A percentile compares a stretch with the other conserved stretches of the same genome.
Evolutionary conservation across 1,139 yeast genomes (phyloP).

Genomic region (Lipomyces yarrowii): DNA sequence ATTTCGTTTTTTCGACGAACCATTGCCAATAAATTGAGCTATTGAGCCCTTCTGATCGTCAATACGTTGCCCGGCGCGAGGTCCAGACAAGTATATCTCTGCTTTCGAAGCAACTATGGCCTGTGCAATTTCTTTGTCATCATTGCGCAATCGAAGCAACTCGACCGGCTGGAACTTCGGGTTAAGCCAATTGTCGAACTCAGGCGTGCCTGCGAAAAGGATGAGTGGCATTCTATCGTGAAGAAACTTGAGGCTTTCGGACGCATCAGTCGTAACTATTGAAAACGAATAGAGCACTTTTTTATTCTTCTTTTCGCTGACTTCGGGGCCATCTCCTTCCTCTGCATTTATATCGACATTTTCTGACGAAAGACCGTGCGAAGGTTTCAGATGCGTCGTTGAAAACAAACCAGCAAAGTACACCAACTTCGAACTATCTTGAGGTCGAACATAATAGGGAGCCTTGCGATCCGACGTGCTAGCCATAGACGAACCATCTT

Average conservation of each 20-base stretch:
- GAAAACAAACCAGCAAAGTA: conserved; percentile 70
- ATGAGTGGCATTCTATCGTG: conserved; percentile 80
- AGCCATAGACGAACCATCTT: not conserved
- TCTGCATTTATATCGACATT: conserved; percentile 33
- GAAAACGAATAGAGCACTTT: conserved; percentile 58
- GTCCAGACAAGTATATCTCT: conserved; percentile 25
- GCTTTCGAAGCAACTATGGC: conserved; percentile 41
- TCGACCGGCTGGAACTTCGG: conserved; percentile 48
- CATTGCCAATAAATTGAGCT: not conserved
- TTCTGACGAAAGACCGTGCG: conserved; percentile 23
- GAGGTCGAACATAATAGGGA: conserved; percentile 68
- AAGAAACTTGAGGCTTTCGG: conserved; percentile 60
- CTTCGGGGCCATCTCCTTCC: conserved; percentile 4
- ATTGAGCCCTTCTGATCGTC: conserved; percentile 1
- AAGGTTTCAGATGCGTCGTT: conserved; percentile 44
- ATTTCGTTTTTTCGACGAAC: not conserved
- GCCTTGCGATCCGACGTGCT: conserved; percentile 42
- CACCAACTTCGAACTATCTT: conserved; percentile 51
- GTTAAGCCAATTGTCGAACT: conserved; percentile 66
- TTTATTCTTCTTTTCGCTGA: conserved; percentile 9
- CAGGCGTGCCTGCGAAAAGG: conserved; percentile 51
- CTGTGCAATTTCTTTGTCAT: conserved; percentile 48
- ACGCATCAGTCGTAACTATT: conserved; percentile 72
- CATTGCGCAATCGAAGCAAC: conserved; percentile 45
- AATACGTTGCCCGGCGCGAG: conserved; percentile 15